phyloP scores from a whole-genome alignment of 371 early-diverging fungal genomes.

The Mucor piriformis region DNA sequence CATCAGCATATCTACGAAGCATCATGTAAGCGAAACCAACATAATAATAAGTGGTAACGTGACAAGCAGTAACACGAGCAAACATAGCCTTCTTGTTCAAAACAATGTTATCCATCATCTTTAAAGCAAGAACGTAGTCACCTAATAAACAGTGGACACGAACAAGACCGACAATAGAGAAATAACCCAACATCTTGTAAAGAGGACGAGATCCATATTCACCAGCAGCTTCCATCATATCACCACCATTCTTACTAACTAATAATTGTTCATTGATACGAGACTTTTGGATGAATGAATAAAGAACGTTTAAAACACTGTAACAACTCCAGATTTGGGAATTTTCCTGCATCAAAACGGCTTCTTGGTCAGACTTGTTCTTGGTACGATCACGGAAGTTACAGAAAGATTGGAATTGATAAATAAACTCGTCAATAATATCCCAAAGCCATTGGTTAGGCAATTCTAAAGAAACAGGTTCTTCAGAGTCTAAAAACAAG shows the following conservation, averaged over 20 bases:
- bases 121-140: conserved; percentile 91
- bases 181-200: conserved; percentile 97
- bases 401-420: conserved; percentile 97
- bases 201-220: conserved; percentile 79
- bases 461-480: conserved; percentile 84
- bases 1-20: conserved; percentile 96
- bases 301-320: conserved; percentile 92
- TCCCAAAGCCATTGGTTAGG: conserved; percentile 99
- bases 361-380: conserved; percentile 82
- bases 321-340: conserved; percentile 94
- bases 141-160: conserved; percentile 95
- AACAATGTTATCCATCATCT: conserved; percentile 94
- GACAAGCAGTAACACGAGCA: conserved; percentile 93
- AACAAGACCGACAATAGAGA: conserved; percentile 89
- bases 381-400: conserved; percentile 85
- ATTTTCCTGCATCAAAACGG: conserved; percentile 79
- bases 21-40: conserved; percentile 97
- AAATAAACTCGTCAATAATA: conserved; percentile 98
- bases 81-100: conserved; percentile 91
- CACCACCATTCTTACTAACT: conserved; percentile 86
- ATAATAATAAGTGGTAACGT: conserved; percentile 95
- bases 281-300: conserved; percentile 92
- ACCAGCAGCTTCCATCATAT: conserved; percentile 82
- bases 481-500: conserved; percentile 67
- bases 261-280: conserved; percentile 91